Evolutionary conservation across 2,329 filamentous ascomycete genomes (phyloP).

Genomic region (Zymoseptoria passerinii): DNA sequence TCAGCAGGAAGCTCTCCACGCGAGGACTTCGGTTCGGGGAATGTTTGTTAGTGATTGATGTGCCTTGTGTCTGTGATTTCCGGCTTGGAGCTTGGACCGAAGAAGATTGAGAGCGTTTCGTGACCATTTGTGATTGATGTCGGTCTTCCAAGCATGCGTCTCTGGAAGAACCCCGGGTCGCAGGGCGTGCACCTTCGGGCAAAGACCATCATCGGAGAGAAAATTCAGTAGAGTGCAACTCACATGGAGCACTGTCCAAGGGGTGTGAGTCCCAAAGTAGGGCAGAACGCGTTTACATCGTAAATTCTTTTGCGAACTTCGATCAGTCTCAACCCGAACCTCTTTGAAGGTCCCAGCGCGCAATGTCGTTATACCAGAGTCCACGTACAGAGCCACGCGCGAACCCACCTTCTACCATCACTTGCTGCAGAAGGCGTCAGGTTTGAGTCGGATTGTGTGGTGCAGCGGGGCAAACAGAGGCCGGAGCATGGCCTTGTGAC

Average conservation of each 20-base stretch:
- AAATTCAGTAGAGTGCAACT: neutral
- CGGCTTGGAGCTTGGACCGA: neutral
- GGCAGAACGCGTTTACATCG: too few relatives aligned
- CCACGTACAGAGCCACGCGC: neutral
- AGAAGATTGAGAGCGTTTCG: neutral
- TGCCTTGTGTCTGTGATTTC: neutral
- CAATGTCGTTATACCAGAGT: neutral
- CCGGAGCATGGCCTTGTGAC: neutral
- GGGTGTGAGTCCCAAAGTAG: too few relatives aligned
- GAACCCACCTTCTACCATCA: neutral
- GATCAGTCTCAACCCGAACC: too few relatives aligned
- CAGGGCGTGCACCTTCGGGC: neutral
- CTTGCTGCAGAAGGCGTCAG: neutral
- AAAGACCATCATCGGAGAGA: neutral
- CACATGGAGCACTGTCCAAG: neutral
- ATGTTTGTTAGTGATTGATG: neutral
- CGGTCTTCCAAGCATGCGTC: neutral
- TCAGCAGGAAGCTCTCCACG: neutral
- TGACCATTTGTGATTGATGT: neutral
- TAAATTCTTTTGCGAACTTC: too few relatives aligned
- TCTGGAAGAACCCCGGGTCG: neutral
- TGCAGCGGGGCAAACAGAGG: neutral
- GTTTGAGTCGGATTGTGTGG: neutral
- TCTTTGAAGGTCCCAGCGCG: too few relatives aligned
- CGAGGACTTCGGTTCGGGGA: neutral